A percentile compares a stretch with the other conserved stretches of the same genome.
Conservation (phyloP, 495 filamentous ascomycete species). For the Immersiella caudata region DNA sequence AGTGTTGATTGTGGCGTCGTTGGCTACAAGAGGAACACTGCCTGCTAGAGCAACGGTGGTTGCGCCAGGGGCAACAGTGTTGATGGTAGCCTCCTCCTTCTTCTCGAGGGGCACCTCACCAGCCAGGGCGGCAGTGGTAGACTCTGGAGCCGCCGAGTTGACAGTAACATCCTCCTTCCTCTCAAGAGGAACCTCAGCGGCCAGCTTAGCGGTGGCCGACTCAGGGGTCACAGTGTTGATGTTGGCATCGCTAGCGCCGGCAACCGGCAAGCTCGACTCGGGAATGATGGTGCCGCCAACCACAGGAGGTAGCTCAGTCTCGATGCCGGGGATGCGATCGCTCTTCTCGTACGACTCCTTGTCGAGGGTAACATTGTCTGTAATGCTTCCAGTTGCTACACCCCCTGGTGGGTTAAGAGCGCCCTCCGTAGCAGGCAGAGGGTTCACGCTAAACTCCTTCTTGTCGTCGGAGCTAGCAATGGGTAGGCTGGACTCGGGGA, state of each 20-base stretch:
- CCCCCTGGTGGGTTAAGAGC: constrained; percentile 74
- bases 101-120: constrained; percentile 54
- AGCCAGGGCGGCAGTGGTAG: constrained; percentile 76
- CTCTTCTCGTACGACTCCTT: constrained; percentile 78
- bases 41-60: constrained; percentile 19
- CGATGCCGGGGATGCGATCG: constrained; percentile 38
- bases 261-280: constrained; percentile 82
- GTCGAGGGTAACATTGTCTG: constrained; percentile 70
- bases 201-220: constrained; percentile 72
- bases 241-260: constrained; percentile 39
- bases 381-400: constrained; percentile 56
- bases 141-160: constrained; percentile 66
- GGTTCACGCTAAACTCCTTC: constrained; percentile 66
- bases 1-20: constrained; percentile 63
- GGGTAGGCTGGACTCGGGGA: constrained; percentile 42
- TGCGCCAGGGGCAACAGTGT: neutral
- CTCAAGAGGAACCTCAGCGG: constrained; percentile 42
- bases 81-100: neutral
- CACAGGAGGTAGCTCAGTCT: constrained; percentile 64
- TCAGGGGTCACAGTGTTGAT: constrained; percentile 69
- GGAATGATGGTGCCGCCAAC: constrained; percentile 71
- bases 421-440: constrained; percentile 76
- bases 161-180: constrained; percentile 48
- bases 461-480: constrained; percentile 46
- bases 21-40: constrained; percentile 64